Conservation (phyloP, 257 asterid genomes). For the Rubia yunnanensis region DNA sequence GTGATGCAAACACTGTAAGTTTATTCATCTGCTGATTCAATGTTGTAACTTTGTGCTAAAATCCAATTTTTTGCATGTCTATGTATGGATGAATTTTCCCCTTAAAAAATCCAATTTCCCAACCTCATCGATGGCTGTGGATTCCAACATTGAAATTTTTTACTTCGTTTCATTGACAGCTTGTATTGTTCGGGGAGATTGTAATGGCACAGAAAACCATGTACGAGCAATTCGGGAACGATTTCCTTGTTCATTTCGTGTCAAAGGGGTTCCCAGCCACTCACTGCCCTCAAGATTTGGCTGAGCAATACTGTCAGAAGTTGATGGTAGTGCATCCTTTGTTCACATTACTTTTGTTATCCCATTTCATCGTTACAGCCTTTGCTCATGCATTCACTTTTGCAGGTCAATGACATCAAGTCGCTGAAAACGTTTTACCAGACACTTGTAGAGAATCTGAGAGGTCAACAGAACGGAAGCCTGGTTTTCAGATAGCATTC, state of each 20-base stretch:
- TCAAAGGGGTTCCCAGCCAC: constrained; percentile 59
- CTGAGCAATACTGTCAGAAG: constrained; percentile 73
- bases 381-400: constrained; percentile 7
- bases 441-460: constrained; percentile 63
- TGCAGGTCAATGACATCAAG: constrained; percentile 66
- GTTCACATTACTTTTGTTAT: neutral
- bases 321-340: constrained; percentile 52
- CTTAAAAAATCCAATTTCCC: neutral
- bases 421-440: constrained; percentile 74
- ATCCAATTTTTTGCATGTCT: neutral
- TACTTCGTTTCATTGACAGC: constrained; percentile 36
- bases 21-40: neutral
- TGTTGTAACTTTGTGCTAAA: neutral
- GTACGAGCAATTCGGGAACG: constrained; percentile 84
- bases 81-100: neutral
- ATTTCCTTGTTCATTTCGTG: constrained; percentile 58
- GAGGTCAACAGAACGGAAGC: constrained; percentile 81
- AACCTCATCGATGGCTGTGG: neutral
- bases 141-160: neutral
- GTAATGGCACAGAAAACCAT: constrained; percentile 82
- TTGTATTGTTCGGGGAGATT: constrained; percentile 65
- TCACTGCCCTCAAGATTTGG: constrained; percentile 80
- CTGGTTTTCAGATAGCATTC: constrained; percentile 63
- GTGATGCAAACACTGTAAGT: constrained; percentile 94
- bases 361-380: neutral